phyloP scores from a whole-genome alignment of 495 filamentous ascomycete genomes.

The Lophium mytilinum region DNA sequence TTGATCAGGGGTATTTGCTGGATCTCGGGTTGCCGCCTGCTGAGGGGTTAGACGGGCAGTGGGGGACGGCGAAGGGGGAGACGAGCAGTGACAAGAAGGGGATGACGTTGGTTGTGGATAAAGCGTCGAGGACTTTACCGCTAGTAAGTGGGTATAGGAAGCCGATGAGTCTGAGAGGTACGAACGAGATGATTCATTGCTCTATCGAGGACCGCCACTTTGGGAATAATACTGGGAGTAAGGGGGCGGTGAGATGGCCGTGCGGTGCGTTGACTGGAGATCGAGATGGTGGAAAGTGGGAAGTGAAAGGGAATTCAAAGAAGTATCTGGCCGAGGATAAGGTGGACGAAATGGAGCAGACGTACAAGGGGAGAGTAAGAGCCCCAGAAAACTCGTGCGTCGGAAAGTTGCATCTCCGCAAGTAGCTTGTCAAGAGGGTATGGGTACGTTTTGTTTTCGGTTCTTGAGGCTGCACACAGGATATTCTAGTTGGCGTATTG shows the following conservation, averaged over 20 bases:
- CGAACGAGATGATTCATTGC: neutral
- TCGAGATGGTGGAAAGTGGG: neutral
- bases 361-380: neutral
- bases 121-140: neutral
- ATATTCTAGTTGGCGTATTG: no score
- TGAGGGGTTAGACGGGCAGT: neutral
- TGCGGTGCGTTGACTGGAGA: neutral
- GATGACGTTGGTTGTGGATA: neutral
- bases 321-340: neutral
- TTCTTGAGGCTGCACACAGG: neutral
- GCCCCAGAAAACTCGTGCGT: neutral
- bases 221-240: neutral
- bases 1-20: conserved; percentile 1
- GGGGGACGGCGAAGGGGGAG: neutral
- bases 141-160: neutral
- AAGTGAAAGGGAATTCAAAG: neutral
- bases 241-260: neutral
- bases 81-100: neutral
- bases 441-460: neutral
- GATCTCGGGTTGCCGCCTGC: neutral
- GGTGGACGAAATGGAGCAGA: neutral
- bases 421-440: neutral
- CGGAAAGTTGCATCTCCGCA: neutral
- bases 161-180: neutral
- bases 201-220: neutral